Evolutionary conservation across 78 protist species (phyloP).

Genomic region (Dictyostelium intermedium): DNA sequence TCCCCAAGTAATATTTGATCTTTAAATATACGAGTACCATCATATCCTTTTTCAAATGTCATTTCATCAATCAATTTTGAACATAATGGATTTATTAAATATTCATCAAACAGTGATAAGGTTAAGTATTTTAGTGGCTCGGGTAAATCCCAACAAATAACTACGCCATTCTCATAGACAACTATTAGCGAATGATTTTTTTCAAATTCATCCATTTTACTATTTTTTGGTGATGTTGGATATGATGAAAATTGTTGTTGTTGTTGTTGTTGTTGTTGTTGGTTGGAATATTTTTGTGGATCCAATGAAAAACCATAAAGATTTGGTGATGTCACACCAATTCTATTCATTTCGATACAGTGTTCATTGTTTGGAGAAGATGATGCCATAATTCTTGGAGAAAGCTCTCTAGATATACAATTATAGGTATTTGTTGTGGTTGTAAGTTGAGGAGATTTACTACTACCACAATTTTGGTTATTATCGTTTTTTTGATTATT

Average conservation of each 20-base stretch:
- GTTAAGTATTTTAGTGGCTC: neutral
- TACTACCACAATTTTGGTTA: neutral
- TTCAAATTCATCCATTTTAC: neutral
- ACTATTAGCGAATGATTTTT: slow-evolving; percentile 8
- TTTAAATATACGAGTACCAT: neutral
- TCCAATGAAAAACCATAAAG: neutral
- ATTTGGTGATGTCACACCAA: neutral
- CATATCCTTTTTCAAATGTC: neutral
- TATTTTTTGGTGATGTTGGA: neutral
- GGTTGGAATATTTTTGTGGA: neutral
- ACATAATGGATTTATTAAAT: neutral
- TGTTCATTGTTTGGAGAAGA: neutral
- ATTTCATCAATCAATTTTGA: slow-evolving; percentile 44
- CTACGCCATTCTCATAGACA: slow-evolving; percentile 41
- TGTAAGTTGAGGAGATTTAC: neutral
- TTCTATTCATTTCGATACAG: neutral
- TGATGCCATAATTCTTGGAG: neutral
- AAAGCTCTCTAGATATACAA: neutral
- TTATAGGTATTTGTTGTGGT: neutral
- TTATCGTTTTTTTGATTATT: too few relatives aligned
- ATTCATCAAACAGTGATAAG: neutral
- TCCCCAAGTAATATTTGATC: slow-evolving; percentile 16
- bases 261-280: neutral
- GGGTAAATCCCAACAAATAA: slow-evolving; percentile 48
- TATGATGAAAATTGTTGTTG: neutral